phyloP scores from a whole-genome alignment of 257 asterid genomes.

The Nemophila menziesii region DNA sequence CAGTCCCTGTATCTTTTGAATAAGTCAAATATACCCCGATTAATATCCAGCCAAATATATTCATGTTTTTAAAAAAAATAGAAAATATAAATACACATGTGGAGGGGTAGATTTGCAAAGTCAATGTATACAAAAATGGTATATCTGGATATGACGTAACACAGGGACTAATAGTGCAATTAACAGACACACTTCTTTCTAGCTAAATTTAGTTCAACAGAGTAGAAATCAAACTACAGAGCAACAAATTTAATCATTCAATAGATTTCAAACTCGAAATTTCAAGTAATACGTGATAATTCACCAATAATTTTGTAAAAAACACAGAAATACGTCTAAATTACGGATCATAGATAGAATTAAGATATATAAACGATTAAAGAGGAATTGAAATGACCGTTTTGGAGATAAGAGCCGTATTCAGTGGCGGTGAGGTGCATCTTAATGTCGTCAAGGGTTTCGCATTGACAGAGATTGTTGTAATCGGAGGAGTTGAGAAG shows the following conservation, averaged over 20 bases:
- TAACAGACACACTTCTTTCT: background rate
- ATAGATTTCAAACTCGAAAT: background rate
- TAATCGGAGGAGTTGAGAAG: conserved; percentile 86
- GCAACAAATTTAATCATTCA: background rate
- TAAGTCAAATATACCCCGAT: conserved; percentile 12
- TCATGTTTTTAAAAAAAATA: too few relatives aligned
- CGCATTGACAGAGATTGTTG: conserved; percentile 90
- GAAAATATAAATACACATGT: too few relatives aligned
- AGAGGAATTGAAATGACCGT: conserved; percentile 33
- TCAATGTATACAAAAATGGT: too few relatives aligned
- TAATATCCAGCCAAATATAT: background rate
- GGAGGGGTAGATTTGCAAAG: too few relatives aligned
- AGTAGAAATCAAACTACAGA: background rate
- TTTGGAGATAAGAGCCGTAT: conserved; percentile 83
- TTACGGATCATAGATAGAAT: background rate
- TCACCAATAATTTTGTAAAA: too few relatives aligned
- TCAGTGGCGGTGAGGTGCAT: conserved; percentile 96
- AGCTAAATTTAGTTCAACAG: background rate
- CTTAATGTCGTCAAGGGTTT: conserved; percentile 77
- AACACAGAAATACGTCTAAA: background rate
- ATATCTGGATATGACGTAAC: too few relatives aligned
- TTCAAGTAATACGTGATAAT: background rate
- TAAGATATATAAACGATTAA: background rate
- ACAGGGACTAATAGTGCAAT: background rate
- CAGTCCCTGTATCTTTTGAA: too few relatives aligned